A percentile compares a stretch with the other conserved stretches of the same genome.
phyloP scores from a whole-genome alignment of 306 rosid genomes.

The Rosa lucieae region DNA sequence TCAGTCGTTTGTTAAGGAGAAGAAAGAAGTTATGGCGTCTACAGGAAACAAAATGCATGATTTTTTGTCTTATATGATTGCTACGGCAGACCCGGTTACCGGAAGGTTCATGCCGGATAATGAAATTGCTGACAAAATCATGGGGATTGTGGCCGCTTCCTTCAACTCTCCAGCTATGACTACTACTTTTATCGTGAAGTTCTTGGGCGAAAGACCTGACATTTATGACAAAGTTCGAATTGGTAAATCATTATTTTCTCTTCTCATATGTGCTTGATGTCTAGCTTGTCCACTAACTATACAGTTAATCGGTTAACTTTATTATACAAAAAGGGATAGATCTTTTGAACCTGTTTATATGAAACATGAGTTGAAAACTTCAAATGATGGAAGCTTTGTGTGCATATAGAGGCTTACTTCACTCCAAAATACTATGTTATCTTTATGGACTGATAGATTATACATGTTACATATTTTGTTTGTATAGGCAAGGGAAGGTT shows the following conservation, averaged over 20 bases:
- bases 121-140: conserved; percentile 16
- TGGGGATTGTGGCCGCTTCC: background rate
- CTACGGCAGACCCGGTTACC: background rate
- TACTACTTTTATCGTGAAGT: conserved; percentile 29
- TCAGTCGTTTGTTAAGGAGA: background rate
- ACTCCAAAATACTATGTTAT: no score
- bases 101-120: background rate
- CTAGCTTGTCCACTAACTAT: no score
- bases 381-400: background rate
- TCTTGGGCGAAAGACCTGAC: conserved; percentile 46
- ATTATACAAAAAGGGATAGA: background rate
- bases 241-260: conserved; percentile 3
- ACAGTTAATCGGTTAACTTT: no score
- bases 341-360: no score
- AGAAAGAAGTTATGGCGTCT: background rate
- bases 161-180: conserved; percentile 14
- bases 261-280: background rate
- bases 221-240: background rate
- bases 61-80: background rate
- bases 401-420: no score
- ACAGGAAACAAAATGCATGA: background rate
- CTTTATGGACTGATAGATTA: no score
- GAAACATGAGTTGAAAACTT: no score
- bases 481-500: no score
- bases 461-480: no score